Evolutionary conservation across 176 grass and related monocot species (phyloP).

Genomic region (Metroxylon sagu): DNA sequence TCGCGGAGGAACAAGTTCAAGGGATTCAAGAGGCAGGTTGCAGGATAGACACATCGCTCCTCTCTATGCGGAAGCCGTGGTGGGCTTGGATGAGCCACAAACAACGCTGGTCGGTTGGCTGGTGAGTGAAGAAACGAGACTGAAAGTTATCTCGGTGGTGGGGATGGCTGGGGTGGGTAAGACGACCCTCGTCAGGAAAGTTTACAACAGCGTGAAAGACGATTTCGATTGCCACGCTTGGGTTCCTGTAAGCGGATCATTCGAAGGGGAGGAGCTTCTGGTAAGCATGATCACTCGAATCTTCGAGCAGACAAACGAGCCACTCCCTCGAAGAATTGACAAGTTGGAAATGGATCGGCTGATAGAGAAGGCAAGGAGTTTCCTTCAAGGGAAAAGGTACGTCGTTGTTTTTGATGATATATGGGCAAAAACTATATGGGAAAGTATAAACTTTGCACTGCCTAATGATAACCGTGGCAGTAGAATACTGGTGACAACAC

Average conservation of each 20-base stretch:
- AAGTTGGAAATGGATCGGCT: conserved; percentile 16
- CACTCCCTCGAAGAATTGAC: conserved; percentile 7
- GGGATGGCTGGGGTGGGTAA: conserved; percentile 17
- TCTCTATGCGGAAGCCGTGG: not conserved
- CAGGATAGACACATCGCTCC: too few species aligned
- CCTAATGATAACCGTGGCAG: not conserved
- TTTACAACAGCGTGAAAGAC: conserved; percentile 12
- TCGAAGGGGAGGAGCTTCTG: conserved; percentile 7
- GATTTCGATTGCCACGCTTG: conserved; percentile 14
- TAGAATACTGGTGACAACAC: too few species aligned
- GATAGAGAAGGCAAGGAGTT: not conserved
- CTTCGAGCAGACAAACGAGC: conserved; percentile 6
- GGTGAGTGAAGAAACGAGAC: not conserved
- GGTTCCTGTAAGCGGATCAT: conserved; percentile 6
- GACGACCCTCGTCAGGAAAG: conserved; percentile 12
- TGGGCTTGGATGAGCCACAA: conserved; percentile 6
- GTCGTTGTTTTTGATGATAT: conserved; percentile 8
- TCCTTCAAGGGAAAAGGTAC: not conserved
- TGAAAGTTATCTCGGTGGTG: not conserved
- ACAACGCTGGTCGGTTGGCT: not conserved
- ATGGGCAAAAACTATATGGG: not conserved
- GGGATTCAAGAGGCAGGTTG: too few species aligned
- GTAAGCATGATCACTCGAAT: conserved; percentile 8
- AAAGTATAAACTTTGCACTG: conserved; percentile 1
- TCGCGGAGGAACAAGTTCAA: too few species aligned